A percentile compares a stretch with the other conserved stretches of the same genome.
Evolutionary conservation across 495 filamentous ascomycete species (phyloP).

Genomic region (Opeltia flavorubescens): DNA sequence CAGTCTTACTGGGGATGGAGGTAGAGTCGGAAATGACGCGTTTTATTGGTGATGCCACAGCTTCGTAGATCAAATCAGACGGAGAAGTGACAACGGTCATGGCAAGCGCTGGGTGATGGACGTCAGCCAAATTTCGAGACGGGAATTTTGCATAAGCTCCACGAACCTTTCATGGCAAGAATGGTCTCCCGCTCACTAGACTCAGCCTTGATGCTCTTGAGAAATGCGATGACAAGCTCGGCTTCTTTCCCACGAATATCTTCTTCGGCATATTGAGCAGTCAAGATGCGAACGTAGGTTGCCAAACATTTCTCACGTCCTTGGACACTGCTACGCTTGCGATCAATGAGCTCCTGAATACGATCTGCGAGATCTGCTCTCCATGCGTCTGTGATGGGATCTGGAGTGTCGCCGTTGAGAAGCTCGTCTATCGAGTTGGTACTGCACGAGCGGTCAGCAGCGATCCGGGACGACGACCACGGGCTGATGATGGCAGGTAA

Average conservation of each 20-base stretch:
- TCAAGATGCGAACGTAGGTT: constrained; percentile 57
- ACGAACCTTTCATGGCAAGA: constrained; percentile 44
- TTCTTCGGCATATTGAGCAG: constrained; percentile 55
- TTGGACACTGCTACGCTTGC: constrained; percentile 71
- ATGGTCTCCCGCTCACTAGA: constrained; percentile 59
- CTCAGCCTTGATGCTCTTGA: constrained; percentile 59
- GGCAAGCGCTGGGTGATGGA: constrained; percentile 42
- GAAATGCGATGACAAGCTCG: constrained; percentile 57
- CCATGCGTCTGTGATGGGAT: constrained; percentile 43
- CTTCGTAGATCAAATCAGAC: constrained; percentile 55
- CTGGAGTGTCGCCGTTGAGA: constrained; percentile 35
- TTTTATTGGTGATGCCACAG: constrained; percentile 49
- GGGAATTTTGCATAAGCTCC: background rate
- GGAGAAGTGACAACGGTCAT: constrained; percentile 62
- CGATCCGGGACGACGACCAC: constrained; percentile 25
- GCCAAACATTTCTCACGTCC: constrained; percentile 61
- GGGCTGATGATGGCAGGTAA: constrained; percentile 12
- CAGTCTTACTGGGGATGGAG: constrained; percentile 49
- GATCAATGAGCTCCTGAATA: constrained; percentile 71
- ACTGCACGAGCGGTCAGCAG: constrained; percentile 11
- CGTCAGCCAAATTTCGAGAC: background rate
- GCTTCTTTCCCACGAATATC: constrained; percentile 44
- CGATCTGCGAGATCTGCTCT: constrained; percentile 51
- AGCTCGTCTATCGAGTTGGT: constrained; percentile 45
- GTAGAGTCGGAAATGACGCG: constrained; percentile 55